Percentiles rank a stretch among this genome's conserved stretches.
phyloP scores from a whole-genome alignment of 2,329 filamentous ascomycete species.

The Aureobasidium mangrovei region DNA sequence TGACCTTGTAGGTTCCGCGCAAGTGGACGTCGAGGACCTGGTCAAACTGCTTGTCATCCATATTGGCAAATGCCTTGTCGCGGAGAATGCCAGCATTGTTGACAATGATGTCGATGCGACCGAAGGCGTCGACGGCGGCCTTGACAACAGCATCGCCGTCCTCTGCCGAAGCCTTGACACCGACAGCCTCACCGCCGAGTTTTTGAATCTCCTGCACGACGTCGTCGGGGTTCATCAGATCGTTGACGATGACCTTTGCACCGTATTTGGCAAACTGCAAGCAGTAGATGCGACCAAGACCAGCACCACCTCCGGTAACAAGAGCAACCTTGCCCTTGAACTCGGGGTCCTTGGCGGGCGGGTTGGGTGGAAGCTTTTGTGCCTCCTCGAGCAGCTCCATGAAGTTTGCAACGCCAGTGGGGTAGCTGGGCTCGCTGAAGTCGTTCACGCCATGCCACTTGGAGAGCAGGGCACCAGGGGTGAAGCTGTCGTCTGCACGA shows the following conservation, averaged over 20 bases:
- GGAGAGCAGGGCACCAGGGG: constrained; percentile 75
- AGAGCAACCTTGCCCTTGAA: constrained; percentile 80
- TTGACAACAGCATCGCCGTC: constrained; percentile 89
- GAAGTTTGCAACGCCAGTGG: constrained; percentile 79
- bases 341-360: constrained; percentile 63
- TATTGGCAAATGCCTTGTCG: constrained; percentile 96
- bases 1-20: constrained; percentile 89
- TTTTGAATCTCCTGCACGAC: constrained; percentile 91
- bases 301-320: constrained; percentile 79
- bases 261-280: constrained; percentile 79
- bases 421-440: constrained; percentile 77
- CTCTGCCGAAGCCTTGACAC: constrained; percentile 87
- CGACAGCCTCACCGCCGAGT: constrained; percentile 77
- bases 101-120: constrained; percentile 87
- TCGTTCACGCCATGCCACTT: constrained; percentile 85
- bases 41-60: constrained; percentile 92
- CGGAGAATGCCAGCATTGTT: constrained; percentile 98
- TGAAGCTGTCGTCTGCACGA: constrained; percentile 81
- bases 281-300: constrained; percentile 83
- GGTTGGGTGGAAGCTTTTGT: constrained; percentile 64
- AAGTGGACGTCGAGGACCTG: constrained; percentile 87
- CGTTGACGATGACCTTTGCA: constrained; percentile 86
- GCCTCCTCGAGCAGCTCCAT: constrained; percentile 76
- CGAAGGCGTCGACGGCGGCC: constrained; percentile 85
- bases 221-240: constrained; percentile 82